Base-by-base conservation (phyloP, 75 land plant genomes). In the Cryptomeria japonica region DNA sequence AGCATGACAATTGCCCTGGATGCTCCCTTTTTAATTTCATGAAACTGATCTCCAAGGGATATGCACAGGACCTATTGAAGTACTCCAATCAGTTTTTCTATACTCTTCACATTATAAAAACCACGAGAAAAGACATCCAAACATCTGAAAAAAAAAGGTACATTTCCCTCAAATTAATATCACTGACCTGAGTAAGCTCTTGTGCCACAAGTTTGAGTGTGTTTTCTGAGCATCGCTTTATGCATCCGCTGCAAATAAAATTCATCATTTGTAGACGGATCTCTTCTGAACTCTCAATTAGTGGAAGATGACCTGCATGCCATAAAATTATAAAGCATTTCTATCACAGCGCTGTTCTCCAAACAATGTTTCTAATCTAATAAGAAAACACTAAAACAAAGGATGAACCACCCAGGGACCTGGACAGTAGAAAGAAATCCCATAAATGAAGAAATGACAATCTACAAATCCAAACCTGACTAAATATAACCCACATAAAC, bases 221-320 rank as follows among this genome's bases (percentile, higher is more conserved):
- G 75, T 77, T 75, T 64, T 42, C 87, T 31, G 91, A 90, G 91
- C 91, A 90, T 73, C 72, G 83, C 9, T 28, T 41, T 68, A 87
- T 58, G 77, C 90, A 72, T 41, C 55, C 39, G 38, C 34, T 87
- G 47, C 31, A 56, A 46, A 90, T 75, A 46, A 91, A 84, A 25
- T 87, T 76, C 37, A 91, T 36, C 28, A 91, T 82, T 79, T 68
- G 76, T 58, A 91, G 91, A 25, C 92, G 92, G 10, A 91, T 58
- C 91, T 91, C 92, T 83, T 91, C 92, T 14, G 92, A 91, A 13
- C 86, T 87, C 85, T 91, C 92, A 14, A 91, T 34, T 28, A 91
- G 85, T 72, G 92, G 92, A 61, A 89, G 37, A 61, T 91, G 92
- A 34, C 92, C 92, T 91, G 92, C 47, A 87, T 2, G 36, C 31